Percentiles rank a stretch among this genome's conserved stretches.
These are phyloP conservation scores for Cylindrotheca closterium DNA, from an alignment of 108 stramenopile genomes.

Conservation along the genomic window DNA sequence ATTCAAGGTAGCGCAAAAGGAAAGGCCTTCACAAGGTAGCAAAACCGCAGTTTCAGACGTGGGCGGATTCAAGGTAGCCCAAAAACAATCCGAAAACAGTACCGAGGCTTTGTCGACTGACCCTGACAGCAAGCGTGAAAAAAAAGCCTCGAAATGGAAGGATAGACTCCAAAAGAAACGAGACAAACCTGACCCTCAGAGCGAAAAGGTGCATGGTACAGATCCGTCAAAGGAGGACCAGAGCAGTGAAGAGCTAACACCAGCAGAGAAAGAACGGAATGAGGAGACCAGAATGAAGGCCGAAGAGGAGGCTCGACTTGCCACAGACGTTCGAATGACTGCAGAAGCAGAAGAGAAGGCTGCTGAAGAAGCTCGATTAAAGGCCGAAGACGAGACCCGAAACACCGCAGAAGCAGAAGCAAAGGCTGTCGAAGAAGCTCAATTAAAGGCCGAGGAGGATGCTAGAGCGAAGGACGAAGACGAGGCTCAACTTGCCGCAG, in stretches of 20 bases:
- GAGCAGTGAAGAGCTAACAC: background rate
- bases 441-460: background rate
- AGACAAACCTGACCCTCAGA: background rate
- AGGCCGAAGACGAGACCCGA: slow-evolving; percentile 4
- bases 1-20: too few relatives aligned
- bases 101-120: too few relatives aligned
- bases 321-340: too few relatives aligned
- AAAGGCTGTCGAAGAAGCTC: slow-evolving; percentile 2
- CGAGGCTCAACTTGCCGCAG: too few relatives aligned
- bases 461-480: background rate
- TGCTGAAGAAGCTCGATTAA: slow-evolving; percentile 9
- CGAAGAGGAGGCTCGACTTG: too few relatives aligned
- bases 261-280: too few relatives aligned
- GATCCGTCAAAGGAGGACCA: background rate
- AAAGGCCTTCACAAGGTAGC: too few relatives aligned
- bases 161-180: background rate
- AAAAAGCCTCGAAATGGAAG: background rate
- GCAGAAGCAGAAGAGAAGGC: slow-evolving; percentile 10
- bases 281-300: too few relatives aligned
- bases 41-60: too few relatives aligned
- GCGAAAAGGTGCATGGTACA: background rate
- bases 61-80: too few relatives aligned
- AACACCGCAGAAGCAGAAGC: background rate
- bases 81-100: too few relatives aligned
- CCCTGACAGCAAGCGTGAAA: too few relatives aligned